Conservation (phyloP, 2,329 filamentous ascomycete species). For the Alternaria gaisen region DNA sequence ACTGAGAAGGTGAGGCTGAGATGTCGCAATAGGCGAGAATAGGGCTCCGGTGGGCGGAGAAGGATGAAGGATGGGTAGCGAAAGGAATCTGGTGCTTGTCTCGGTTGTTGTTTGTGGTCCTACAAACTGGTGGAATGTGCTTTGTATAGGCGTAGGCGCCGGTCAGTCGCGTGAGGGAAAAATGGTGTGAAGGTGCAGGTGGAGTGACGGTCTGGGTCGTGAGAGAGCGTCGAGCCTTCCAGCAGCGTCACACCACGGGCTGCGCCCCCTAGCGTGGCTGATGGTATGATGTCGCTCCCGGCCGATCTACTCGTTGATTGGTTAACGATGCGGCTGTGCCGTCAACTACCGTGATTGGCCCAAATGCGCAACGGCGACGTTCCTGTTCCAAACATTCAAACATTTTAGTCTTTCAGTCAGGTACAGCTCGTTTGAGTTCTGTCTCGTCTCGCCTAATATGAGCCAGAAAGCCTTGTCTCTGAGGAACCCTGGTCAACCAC, state of each 20-base stretch:
- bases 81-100: constrained; percentile 26
- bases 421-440: no score
- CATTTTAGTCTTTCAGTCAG: no score
- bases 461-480: background rate
- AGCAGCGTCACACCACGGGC: constrained; percentile 35
- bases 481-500: background rate
- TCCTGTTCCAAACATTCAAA: no score
- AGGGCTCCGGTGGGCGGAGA: constrained; percentile 18
- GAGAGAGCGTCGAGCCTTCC: constrained; percentile 17
- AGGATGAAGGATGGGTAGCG: constrained; percentile 15
- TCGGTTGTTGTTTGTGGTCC: constrained; percentile 8
- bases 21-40: constrained; percentile 27
- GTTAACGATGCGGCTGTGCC: constrained; percentile 18
- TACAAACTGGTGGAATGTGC: constrained; percentile 32
- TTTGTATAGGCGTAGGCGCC: constrained; percentile 43
- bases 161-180: constrained; percentile 38
- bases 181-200: constrained; percentile 27
- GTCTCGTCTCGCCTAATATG: no score
- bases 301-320: constrained; percentile 21
- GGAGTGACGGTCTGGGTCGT: constrained; percentile 35
- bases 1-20: constrained; percentile 37
- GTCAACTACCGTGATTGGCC: constrained; percentile 16
- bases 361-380: background rate
- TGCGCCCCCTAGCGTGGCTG: constrained; percentile 12
- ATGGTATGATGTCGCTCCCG: constrained; percentile 11